Conservation (phyloP, 1,284 basidiomycete species). For the Trichosporon ovoides region DNA sequence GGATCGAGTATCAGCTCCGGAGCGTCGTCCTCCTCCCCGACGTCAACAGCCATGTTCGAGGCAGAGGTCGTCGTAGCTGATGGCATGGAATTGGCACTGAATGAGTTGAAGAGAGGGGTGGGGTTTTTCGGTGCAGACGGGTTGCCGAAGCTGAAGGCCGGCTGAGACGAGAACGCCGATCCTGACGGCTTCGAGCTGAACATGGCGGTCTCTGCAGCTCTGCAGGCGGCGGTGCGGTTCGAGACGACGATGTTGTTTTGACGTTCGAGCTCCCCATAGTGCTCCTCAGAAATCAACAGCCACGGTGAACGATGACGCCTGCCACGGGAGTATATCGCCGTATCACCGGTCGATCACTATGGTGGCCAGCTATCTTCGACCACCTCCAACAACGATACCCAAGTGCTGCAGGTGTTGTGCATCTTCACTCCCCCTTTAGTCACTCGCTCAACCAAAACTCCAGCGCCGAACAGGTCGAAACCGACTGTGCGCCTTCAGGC, state of each 20-base stretch:
- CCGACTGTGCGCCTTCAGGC: neutral
- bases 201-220: slow-evolving; percentile 2
- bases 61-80: neutral
- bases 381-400: neutral
- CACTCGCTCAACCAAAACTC: neutral
- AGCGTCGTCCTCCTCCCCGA: slow-evolving; percentile 6
- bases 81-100: slow-evolving; percentile 9
- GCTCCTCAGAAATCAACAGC: neutral
- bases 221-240: neutral
- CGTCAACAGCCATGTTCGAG: slow-evolving; percentile 7
- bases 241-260: neutral
- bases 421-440: neutral
- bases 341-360: neutral
- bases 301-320: slow-evolving; percentile 4
- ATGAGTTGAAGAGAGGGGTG: slow-evolving; percentile 19
- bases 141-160: slow-evolving; percentile 13
- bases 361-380: slow-evolving; percentile 3
- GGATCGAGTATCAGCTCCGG: slow-evolving; percentile 28
- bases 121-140: slow-evolving; percentile 15
- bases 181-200: slow-evolving; percentile 10
- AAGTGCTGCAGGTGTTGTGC: neutral
- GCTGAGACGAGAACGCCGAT: slow-evolving; percentile 10
- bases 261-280: neutral
- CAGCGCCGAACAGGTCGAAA: neutral
- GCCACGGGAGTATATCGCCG: slow-evolving; percentile 5